phyloP scores from a whole-genome alignment of 495 filamentous ascomycete genomes.

The Tuber microsphaerosporum region DNA sequence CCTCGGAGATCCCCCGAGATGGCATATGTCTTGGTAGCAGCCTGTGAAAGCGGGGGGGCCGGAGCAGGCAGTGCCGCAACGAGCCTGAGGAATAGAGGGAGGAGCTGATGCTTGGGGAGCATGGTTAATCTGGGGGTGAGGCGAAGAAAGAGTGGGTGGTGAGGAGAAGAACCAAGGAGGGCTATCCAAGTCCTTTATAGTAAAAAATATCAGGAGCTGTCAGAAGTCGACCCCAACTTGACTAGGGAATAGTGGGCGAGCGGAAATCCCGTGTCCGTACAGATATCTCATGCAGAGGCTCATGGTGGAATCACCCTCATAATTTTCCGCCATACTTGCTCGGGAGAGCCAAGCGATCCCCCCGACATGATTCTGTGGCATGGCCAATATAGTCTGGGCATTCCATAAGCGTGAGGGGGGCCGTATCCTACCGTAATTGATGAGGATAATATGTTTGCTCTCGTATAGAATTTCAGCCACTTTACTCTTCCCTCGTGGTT shows the following conservation, averaged over 20 bases:
- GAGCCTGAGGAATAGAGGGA: constrained; percentile 24
- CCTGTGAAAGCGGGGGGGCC: constrained; percentile 18
- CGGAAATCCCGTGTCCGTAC: neutral
- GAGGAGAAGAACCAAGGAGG: constrained; percentile 7
- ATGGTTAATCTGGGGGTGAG: constrained; percentile 4
- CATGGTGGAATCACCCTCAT: neutral
- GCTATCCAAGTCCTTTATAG: neutral
- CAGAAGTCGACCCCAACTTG: neutral
- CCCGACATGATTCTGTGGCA: neutral
- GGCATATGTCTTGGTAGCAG: constrained; percentile 36
- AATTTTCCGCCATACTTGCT: neutral
- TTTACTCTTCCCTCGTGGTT: neutral
- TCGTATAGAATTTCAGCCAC: neutral
- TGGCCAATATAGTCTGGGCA: neutral
- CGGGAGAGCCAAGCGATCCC: neutral
- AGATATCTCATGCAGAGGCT: neutral
- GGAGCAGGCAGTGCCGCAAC: constrained; percentile 14
- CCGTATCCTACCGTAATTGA: neutral
- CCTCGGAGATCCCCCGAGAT: constrained; percentile 29
- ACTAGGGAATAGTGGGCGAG: neutral
- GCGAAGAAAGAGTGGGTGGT: neutral
- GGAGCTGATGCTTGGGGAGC: constrained; percentile 14
- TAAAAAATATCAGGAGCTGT: neutral
- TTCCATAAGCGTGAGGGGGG: neutral
- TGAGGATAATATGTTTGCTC: neutral